phyloP scores from a whole-genome alignment of 2,329 filamentous ascomycete species.

The Blumeriella jaapii region DNA sequence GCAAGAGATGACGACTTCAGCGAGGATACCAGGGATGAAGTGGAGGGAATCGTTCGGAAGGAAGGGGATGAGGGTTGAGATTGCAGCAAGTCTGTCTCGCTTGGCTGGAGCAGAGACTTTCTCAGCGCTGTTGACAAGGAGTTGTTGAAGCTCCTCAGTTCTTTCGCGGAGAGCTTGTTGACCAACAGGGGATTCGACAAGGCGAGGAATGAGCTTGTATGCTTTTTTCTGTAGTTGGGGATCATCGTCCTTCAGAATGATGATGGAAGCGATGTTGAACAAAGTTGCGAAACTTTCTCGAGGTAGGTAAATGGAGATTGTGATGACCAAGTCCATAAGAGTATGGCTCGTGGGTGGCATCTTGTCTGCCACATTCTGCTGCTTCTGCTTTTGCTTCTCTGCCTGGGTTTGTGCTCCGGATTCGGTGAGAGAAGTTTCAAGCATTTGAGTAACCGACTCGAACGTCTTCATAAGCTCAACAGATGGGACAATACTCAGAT shows the following conservation, averaged over 20 bases:
- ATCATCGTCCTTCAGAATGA: slow-evolving; percentile 72
- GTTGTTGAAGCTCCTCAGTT: slow-evolving; percentile 65
- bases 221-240: slow-evolving; percentile 97
- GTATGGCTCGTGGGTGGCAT: slow-evolving; percentile 92
- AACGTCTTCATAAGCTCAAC: slow-evolving; percentile 81
- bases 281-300: slow-evolving; percentile 73
- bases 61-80: slow-evolving; percentile 68
- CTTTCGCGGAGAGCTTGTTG: slow-evolving; percentile 65
- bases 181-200: slow-evolving; percentile 71
- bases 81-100: slow-evolving; percentile 73
- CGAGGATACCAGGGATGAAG: slow-evolving; percentile 84
- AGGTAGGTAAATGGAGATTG: slow-evolving; percentile 87
- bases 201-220: slow-evolving; percentile 90
- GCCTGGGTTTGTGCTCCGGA: slow-evolving; percentile 50
- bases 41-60: slow-evolving; percentile 70
- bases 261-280: slow-evolving; percentile 75
- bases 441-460: slow-evolving; percentile 71
- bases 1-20: slow-evolving; percentile 89
- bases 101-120: slow-evolving; percentile 80
- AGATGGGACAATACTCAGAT: slow-evolving; percentile 73
- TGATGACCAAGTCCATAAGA: slow-evolving; percentile 92
- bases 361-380: slow-evolving; percentile 45
- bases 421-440: slow-evolving; percentile 58
- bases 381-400: slow-evolving; percentile 50
- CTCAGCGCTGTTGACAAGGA: slow-evolving; percentile 68